Percentiles rank a stretch among this genome's conserved stretches.
Evolutionary conservation across 768 basidiomycete species (phyloP).

Genomic region (Steccherinum ochraceum): DNA sequence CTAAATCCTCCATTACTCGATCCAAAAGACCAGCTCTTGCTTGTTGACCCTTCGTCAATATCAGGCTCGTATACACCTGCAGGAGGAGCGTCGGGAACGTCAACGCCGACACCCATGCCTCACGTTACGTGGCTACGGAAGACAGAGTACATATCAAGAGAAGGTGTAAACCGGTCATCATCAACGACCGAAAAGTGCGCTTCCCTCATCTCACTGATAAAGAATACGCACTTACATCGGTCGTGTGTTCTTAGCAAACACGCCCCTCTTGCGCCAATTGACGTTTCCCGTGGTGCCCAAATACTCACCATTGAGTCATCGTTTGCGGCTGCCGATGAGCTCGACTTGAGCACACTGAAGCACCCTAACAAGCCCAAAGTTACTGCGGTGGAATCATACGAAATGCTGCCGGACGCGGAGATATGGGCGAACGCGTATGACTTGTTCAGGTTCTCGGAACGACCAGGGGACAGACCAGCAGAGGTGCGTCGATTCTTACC

Average conservation of each 20-base stretch:
- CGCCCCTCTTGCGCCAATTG: constrained; percentile 39
- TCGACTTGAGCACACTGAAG: constrained; percentile 50
- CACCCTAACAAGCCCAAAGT: constrained; percentile 79
- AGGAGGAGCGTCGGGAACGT: constrained; percentile 29
- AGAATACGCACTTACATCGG: constrained; percentile 2
- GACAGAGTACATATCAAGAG: constrained; percentile 81
- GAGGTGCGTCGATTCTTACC: constrained; percentile 43
- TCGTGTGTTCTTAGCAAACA: constrained; percentile 36
- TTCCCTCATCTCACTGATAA: constrained; percentile 1
- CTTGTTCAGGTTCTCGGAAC: constrained; percentile 77
- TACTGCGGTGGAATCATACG: constrained; percentile 73
- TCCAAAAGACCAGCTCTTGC: constrained; percentile 69
- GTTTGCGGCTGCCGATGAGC: constrained; percentile 58
- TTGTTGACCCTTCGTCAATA: constrained; percentile 55
- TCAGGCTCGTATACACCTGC: constrained; percentile 31
- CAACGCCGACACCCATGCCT: constrained; percentile 35
- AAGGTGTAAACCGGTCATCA: constrained; percentile 40
- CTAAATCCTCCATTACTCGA: constrained; percentile 55
- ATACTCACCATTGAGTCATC: constrained; percentile 74
- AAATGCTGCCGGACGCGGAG: constrained; percentile 76
- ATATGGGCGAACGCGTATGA: constrained; percentile 91
- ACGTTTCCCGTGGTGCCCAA: constrained; percentile 71
- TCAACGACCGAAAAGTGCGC: constrained; percentile 52
- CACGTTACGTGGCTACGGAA: constrained; percentile 90
- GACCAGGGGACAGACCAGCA: constrained; percentile 69